Conservation (phyloP, 176 grass and related monocot species). For the Cymbopogon citratus region DNA sequence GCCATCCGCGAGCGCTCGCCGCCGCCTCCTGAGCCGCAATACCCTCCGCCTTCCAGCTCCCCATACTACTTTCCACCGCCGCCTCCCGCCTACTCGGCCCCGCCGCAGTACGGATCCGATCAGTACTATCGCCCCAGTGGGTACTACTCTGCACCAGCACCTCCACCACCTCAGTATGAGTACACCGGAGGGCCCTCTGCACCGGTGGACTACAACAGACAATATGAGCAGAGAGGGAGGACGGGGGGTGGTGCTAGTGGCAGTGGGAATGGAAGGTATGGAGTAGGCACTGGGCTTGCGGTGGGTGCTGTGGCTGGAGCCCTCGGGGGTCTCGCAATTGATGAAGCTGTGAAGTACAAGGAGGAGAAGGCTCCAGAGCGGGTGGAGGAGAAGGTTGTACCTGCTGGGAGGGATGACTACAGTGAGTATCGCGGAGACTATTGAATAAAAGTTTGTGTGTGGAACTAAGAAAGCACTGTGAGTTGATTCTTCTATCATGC, state of each 20-base stretch:
- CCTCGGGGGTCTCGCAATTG: constrained; percentile 52
- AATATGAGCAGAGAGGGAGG: constrained; percentile 39
- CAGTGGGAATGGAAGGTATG: constrained; percentile 37
- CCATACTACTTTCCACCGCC: constrained; percentile 54
- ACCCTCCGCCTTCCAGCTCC: constrained; percentile 51
- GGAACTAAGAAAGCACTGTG: constrained; percentile 23
- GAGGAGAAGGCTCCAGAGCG: constrained; percentile 66
- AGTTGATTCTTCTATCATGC: constrained; percentile 40
- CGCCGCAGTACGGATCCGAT: constrained; percentile 47
- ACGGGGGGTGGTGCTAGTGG: background rate
- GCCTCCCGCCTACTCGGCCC: constrained; percentile 45
- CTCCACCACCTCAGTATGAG: constrained; percentile 26
- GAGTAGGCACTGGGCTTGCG: constrained; percentile 57
- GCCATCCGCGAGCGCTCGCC: constrained; percentile 59
- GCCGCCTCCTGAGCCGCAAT: constrained; percentile 59
- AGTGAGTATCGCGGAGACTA: constrained; percentile 64
- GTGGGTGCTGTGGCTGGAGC: constrained; percentile 61
- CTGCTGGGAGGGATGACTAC: constrained; percentile 45
- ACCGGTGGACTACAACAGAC: constrained; percentile 60
- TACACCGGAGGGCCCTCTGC: constrained; percentile 60
- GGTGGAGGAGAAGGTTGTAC: constrained; percentile 46
- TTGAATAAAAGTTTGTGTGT: constrained; percentile 26
- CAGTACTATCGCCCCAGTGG: constrained; percentile 45
- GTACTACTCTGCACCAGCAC: constrained; percentile 44
- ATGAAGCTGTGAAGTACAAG: constrained; percentile 67